These are phyloP conservation scores for Neurospora sp. DNA, from an alignment of 495 filamentous ascomycete species.

Conservation along the genomic window DNA sequence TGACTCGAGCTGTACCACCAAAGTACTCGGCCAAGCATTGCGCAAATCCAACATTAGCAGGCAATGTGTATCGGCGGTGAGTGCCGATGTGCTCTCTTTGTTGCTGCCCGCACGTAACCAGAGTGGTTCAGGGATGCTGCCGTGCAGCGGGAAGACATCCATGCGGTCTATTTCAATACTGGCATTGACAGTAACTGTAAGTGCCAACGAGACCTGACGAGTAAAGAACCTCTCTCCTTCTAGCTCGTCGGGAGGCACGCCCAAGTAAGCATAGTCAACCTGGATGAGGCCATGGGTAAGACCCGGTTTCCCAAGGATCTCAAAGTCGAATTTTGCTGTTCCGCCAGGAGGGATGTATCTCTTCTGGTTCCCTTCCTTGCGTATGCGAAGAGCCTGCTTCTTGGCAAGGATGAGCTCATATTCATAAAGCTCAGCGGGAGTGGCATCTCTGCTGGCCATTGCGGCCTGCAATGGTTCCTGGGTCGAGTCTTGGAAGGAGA, in stretches of 20 bases:
- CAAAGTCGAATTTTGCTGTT: conserved; percentile 66
- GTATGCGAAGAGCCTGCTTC: conserved; percentile 62
- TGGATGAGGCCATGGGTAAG: conserved; percentile 73
- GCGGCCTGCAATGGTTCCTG: conserved; percentile 65
- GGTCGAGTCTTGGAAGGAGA: conserved; percentile 85
- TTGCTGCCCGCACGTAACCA: conserved; percentile 26
- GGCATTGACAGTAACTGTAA: conserved; percentile 86
- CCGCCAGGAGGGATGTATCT: conserved; percentile 57
- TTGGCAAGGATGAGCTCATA: conserved; percentile 66
- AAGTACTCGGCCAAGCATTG: conserved; percentile 75
- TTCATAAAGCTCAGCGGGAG: conserved; percentile 72
- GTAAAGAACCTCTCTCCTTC: conserved; percentile 67
- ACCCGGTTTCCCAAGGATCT: conserved; percentile 76
- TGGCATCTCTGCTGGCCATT: conserved; percentile 62
- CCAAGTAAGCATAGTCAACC: conserved; percentile 72
- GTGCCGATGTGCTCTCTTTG: conserved; percentile 12
- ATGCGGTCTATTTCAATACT: conserved; percentile 70
- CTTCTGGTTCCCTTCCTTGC: conserved; percentile 40
- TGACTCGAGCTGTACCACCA: conserved; percentile 47
- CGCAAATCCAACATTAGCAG: conserved; percentile 74
- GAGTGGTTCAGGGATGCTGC: conserved; percentile 37
- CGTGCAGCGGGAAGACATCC: conserved; percentile 64
- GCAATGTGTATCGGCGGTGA: conserved; percentile 54
- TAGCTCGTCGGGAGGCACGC: conserved; percentile 50
- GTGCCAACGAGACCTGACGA: conserved; percentile 66